A percentile compares a stretch with the other conserved stretches of the same genome.
phyloP scores from a whole-genome alignment of 2,329 filamentous ascomycete species.

The Colletotrichum lupini region DNA sequence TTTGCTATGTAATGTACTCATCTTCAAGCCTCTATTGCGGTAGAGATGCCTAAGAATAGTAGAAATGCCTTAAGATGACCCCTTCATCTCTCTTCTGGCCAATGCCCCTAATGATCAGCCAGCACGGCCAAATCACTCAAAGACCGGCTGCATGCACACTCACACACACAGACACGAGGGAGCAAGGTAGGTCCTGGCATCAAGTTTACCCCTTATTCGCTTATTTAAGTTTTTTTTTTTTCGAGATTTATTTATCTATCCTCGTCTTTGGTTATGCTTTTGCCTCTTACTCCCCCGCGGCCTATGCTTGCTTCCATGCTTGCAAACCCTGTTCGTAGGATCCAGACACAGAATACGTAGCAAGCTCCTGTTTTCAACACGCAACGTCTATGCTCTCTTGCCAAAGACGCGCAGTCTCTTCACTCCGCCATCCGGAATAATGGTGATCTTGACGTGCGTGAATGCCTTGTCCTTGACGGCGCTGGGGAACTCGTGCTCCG shows the following conservation, averaged over 20 bases:
- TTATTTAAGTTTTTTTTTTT: neutral
- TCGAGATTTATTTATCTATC: neutral
- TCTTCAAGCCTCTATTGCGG: too few relatives aligned
- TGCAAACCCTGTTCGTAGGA: neutral
- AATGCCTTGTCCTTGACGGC: conserved; percentile 69
- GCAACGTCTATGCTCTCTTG: conserved; percentile 53
- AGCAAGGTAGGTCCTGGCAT: neutral
- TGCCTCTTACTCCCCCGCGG: neutral
- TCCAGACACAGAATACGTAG: neutral
- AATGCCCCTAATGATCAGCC: neutral
- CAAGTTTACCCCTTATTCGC: neutral
- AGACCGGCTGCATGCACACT: neutral
- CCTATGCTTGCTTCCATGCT: neutral
- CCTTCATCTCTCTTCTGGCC: neutral
- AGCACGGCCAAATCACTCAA: neutral
- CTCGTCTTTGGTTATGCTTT: neutral
- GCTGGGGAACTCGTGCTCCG: conserved; percentile 74
- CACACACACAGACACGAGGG: neutral
- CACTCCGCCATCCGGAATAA: conserved; percentile 93
- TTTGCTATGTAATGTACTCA: too few relatives aligned
- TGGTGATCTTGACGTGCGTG: conserved; percentile 89
- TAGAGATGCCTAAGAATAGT: neutral
- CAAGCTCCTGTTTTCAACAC: neutral
- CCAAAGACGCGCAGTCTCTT: conserved; percentile 87
- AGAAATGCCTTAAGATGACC: neutral